phyloP scores from a whole-genome alignment of 2,329 filamentous ascomycete species.

The Blastomyces silverae region DNA sequence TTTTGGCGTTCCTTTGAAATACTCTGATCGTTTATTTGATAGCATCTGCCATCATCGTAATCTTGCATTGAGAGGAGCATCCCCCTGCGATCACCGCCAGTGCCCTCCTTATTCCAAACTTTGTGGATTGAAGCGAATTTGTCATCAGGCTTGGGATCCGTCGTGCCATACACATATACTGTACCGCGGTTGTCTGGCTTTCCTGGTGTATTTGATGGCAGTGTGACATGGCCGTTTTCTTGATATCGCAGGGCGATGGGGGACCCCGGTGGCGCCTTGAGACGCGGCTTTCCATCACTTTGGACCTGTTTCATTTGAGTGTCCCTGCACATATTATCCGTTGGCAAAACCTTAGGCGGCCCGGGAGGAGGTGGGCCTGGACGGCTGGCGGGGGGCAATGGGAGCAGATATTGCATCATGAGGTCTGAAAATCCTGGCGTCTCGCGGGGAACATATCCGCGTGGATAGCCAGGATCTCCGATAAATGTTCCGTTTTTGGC shows the following conservation, averaged over 20 bases:
- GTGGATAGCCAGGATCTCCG: constrained; percentile 65
- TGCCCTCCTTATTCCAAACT: constrained; percentile 71
- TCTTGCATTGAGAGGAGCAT: constrained; percentile 67
- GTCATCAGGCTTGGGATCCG: constrained; percentile 52
- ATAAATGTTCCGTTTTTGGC: constrained; percentile 66
- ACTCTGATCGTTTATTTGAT: constrained; percentile 59
- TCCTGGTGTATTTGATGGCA: constrained; percentile 47
- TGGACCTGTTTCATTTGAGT: constrained; percentile 57
- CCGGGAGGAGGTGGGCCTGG: not conserved
- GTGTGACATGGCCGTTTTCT: constrained; percentile 70
- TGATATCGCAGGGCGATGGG: constrained; percentile 60
- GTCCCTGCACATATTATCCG: constrained; percentile 57
- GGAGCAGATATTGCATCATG: constrained; percentile 58
- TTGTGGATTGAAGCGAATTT: constrained; percentile 60
- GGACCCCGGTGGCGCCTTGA: constrained; percentile 56
- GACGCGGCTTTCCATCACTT: constrained; percentile 53
- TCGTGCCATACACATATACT: constrained; percentile 69
- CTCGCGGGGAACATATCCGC: constrained; percentile 58
- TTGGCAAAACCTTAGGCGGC: constrained; percentile 41
- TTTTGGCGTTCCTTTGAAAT: constrained; percentile 56
- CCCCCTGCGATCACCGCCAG: constrained; percentile 72
- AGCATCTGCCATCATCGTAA: constrained; percentile 88
- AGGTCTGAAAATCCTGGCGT: constrained; percentile 52
- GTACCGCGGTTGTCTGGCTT: constrained; percentile 62
- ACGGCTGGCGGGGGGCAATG: constrained; percentile 41